Percentiles rank a stretch among this genome's conserved stretches.
Conservation (phyloP, 441 rosid species). For the Croton laevigatus region DNA sequence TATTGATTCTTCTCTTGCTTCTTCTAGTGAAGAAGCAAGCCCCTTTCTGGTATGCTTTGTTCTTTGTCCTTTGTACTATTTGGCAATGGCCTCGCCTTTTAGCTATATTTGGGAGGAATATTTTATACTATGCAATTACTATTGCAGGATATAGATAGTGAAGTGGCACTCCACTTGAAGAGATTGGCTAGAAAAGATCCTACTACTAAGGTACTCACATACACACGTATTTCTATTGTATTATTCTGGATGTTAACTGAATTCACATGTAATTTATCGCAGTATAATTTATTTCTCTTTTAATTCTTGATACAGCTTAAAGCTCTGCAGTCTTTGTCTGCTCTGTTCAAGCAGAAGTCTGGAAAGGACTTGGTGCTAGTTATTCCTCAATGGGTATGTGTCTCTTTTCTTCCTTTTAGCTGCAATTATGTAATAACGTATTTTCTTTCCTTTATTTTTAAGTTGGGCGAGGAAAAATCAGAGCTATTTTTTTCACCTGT, state of each 20-base stretch:
- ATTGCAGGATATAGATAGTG: constrained; percentile 75
- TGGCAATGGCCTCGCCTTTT: not conserved
- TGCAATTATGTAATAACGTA: too few species aligned
- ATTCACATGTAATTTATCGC: not conserved
- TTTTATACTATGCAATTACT: not conserved
- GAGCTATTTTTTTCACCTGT: not conserved
- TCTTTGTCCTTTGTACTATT: not conserved
- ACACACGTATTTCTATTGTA: not conserved
- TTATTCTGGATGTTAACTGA: not conserved
- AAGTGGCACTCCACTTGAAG: constrained; percentile 80
- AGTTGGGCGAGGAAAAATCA: not conserved
- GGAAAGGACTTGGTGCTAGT: constrained; percentile 60
- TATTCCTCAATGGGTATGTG: constrained; percentile 90
- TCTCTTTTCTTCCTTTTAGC: not conserved
- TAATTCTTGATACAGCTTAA: constrained; percentile 54
- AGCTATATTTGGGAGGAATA: not conserved
- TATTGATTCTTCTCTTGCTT: constrained; percentile 50
- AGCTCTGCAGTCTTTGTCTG: constrained; percentile 70
- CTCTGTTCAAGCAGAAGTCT: constrained; percentile 65
- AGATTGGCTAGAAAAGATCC: constrained; percentile 87
- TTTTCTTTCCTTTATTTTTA: not conserved
- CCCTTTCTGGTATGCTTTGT: constrained; percentile 43
- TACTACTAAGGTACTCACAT: constrained; percentile 64
- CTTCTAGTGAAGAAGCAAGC: constrained; percentile 45
- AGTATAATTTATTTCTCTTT: not conserved